Base-by-base conservation (phyloP, 768 basidiomycete genomes). In the Tulasnella sp. region DNA sequence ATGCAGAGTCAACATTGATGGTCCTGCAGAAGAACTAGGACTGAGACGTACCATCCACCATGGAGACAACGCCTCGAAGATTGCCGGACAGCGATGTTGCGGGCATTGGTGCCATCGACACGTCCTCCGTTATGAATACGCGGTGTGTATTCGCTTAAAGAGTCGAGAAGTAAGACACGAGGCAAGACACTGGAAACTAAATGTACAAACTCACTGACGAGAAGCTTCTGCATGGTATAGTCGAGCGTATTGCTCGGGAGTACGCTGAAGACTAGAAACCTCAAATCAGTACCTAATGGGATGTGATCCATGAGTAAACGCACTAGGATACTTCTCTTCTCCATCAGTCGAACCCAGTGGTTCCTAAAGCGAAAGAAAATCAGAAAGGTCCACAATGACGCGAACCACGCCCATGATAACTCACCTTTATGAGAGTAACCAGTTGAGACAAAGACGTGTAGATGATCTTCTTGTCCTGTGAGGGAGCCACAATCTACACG, bases 341-440 rank as follows among this genome's bases (percentile, higher is more conserved):
- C 92, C 92, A 74, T 94, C 92, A 3, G 85, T 90, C 5, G 86
- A 86, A n/a, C 92, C 92, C 73, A 90, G 85, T 0, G 88, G 85
- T 72, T 84, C 86, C 90, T 90, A 68, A 34, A 62, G 62, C 63
- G 16, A 34, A 41, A 22, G 67, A 68, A 35, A 69, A 73, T 39
- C 47, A 75, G 40, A 5, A 63, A 74, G 17, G 4, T 68, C 35
- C 70, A 40, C 29, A 39, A 71, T 34, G 39, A 17, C 22, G 12
- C 9, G 7, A 39, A 34, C 29, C 5, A n/a, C 19, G 52, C 11
- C 26, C 40, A 35, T 8, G n/a, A 17, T 7, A 17, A 66, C 34
- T 41, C 78, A 88, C 90, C 85, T 92, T 94, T 79, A 94, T 89
- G 52, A 84, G 80, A 0, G 89, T 79, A 12, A 93, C 84, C 74